phyloP scores from a whole-genome alignment of 2,329 filamentous ascomycete species.

The Epichloe elymi region DNA sequence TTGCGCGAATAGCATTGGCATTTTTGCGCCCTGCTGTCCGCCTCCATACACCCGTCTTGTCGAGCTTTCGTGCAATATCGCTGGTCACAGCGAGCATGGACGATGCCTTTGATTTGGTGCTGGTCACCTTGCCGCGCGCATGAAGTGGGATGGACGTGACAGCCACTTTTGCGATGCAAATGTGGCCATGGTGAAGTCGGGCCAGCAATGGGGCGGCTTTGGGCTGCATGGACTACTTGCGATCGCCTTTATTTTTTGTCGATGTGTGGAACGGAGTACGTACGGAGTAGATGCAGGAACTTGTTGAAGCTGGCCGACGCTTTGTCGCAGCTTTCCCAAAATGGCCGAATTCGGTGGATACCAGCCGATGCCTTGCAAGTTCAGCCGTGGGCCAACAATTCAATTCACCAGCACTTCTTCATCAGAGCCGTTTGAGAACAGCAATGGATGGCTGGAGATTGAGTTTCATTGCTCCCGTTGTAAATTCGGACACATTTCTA shows the following conservation, averaged over 20 bases:
- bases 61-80: conserved; percentile 14
- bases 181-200: conserved; percentile 2
- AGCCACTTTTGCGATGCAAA: conserved; percentile 4
- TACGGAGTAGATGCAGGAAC: background rate
- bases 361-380: too few relatives aligned
- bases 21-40: conserved; percentile 7
- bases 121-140: conserved; percentile 5
- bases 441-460: too few relatives aligned
- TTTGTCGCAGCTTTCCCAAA: background rate
- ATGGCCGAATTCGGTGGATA: background rate
- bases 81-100: conserved; percentile 9
- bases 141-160: conserved; percentile 2
- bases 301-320: background rate
- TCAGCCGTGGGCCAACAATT: too few relatives aligned
- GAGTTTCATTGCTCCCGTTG: background rate
- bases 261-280: background rate
- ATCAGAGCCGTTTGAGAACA: too few relatives aligned
- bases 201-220: background rate
- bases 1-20: background rate
- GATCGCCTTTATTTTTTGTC: background rate
- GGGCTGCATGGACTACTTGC: background rate
- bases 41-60: conserved; percentile 16
- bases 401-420: too few relatives aligned
- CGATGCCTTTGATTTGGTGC: conserved; percentile 2
- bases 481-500: background rate